These are phyloP conservation scores for Protomyces inouyei DNA, from an alignment of 1,139 yeast species.

Conservation along the genomic window DNA sequence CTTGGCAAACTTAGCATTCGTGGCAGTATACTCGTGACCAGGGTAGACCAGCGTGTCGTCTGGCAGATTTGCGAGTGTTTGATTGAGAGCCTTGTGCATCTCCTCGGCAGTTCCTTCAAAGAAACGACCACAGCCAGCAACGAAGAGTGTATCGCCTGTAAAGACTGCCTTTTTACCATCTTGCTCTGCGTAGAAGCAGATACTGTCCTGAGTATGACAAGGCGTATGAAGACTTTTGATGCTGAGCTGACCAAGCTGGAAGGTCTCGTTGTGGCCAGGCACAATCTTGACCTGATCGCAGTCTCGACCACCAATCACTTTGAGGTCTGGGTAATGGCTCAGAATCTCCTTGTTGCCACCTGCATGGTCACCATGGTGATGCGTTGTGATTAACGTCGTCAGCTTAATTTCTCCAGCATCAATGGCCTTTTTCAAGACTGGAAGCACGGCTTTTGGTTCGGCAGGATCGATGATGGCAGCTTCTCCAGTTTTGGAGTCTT, in stretches of 20 bases:
- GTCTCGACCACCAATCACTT: constrained; percentile 82
- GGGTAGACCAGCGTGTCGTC: constrained; percentile 67
- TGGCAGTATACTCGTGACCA: constrained; percentile 91
- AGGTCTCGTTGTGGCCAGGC: constrained; percentile 53
- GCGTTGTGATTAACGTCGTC: constrained; percentile 83
- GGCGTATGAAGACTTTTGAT: constrained; percentile 90
- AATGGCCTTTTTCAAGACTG: constrained; percentile 43
- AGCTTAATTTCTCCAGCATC: constrained; percentile 44
- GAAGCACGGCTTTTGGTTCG: constrained; percentile 58
- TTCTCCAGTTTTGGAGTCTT: constrained; percentile 63
- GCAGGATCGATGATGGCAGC: constrained; percentile 88
- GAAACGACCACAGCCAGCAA: constrained; percentile 93
- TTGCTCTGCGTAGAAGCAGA: constrained; percentile 66
- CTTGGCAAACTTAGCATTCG: constrained; percentile 71
- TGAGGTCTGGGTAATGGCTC: constrained; percentile 39
- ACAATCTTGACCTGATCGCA: constrained; percentile 64
- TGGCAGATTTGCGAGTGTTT: constrained; percentile 57
- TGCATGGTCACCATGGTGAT: constrained; percentile 91
- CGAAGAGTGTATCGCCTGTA: constrained; percentile 93
- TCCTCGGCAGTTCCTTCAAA: constrained; percentile 77
- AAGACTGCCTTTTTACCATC: constrained; percentile 70
- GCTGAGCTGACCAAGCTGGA: constrained; percentile 55
- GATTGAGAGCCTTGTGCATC: constrained; percentile 68
- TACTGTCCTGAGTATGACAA: constrained; percentile 86
- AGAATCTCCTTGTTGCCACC: constrained; percentile 63